Evolutionary conservation across 2,329 filamentous ascomycete species (phyloP), one percentile per base, ranked within the genome.

Genomic region (Venturia aucupariae): DNA sequence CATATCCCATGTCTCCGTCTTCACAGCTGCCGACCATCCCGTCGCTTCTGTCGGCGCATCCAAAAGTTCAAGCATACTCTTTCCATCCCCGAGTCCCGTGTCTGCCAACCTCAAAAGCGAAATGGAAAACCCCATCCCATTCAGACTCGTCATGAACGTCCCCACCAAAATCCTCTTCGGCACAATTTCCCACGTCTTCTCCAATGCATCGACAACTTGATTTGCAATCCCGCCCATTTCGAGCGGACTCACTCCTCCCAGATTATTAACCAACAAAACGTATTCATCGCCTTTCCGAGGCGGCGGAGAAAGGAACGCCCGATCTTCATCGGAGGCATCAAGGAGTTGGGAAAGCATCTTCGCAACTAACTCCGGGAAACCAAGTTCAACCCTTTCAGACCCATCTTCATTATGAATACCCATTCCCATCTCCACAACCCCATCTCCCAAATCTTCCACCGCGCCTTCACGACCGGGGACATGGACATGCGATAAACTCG

Each of bases 401-500:
- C 75, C 75, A 46, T 73, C 68, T 66, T 77, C 75, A 51, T 68
- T 67, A 41, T 66, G 63, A 15, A 65, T 65, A 6, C 87, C 87
- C 87, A 90, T 90, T 1, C 87, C 87, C 67, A 89, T 79, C 75
- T 89, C 86, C 27, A 87, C 79, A 70, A 88, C 84, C 24, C 80
- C 81, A 19, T 80, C 75, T 59, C 77, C 80, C 65, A 93, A 75
- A 13, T 79, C 79, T 54, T 80, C 81, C 15, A 75, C 72, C 68
- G 85, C 82, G 0, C 78, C 75, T 1, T 79, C 83, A 66, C 92
- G 83, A 4, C 93, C 92, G 0, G 93, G 93, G 0, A 97, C 90
- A 72, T 97, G 93, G n/a, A 97, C 92, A 73, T 96, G 92, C 68
- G 89, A 88, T 51, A 97, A 78, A 63, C 90, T 93, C 3, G 90